phyloP scores from a whole-genome alignment of 139 green algal species.

The Nannochloris sp. region DNA sequence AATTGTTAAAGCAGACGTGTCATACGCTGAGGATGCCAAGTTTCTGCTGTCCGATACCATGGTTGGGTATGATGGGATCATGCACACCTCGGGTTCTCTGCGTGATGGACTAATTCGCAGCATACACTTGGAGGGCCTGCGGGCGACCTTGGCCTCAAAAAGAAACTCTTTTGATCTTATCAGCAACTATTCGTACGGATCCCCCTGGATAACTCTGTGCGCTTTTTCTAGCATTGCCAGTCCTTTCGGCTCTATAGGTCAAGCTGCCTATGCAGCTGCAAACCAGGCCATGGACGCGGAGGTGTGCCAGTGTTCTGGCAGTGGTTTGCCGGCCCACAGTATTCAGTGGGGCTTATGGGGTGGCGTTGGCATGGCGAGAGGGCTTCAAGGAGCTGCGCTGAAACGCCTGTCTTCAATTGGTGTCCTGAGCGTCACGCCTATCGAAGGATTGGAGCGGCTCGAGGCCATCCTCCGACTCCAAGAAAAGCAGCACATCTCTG shows the following conservation, averaged over 20 bases:
- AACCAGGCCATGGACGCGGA: conserved; percentile 28
- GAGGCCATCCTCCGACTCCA: too few relatives aligned
- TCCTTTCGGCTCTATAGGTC: conserved; percentile 26
- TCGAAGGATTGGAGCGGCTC: not conserved
- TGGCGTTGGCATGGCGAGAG: conserved; percentile 27
- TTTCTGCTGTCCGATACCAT: too few relatives aligned
- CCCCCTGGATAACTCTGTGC: conserved; percentile 3
- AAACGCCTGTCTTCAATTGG: not conserved
- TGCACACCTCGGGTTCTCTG: not conserved
- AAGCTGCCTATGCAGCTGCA: conserved; percentile 41
- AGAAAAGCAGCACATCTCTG: too few relatives aligned
- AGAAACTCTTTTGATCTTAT: not conserved
- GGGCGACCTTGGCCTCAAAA: conserved; percentile 25
- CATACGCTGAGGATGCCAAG: not conserved
- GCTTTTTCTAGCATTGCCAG: conserved; percentile 28
- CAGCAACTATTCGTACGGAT: not conserved
- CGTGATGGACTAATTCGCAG: not conserved
- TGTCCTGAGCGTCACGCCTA: not conserved
- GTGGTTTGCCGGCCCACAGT: conserved; percentile 6
- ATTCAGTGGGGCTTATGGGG: conserved; percentile 41
- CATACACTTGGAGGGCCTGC: not conserved
- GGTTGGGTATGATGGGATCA: not conserved
- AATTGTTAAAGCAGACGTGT: not conserved
- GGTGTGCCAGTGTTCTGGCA: not conserved
- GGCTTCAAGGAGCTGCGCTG: not conserved